Base-by-base conservation (phyloP, 768 basidiomycete species). In the Lactifluus volemus region DNA sequence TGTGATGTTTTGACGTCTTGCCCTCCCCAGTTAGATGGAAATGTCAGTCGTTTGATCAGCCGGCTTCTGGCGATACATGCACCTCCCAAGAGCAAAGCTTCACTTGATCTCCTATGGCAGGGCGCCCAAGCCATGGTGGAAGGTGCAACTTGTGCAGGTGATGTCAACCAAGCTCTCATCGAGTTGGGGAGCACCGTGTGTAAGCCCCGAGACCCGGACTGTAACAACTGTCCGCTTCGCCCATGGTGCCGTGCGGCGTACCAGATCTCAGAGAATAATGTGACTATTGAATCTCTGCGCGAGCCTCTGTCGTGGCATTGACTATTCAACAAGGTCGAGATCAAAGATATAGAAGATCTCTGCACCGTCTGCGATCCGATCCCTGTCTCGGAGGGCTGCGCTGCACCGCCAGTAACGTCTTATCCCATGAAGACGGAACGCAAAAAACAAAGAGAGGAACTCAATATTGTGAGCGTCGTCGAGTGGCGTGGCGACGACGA, bases 131-230 rank as follows among this genome's bases (percentile, higher is more conserved):
- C 77, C 3, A 79, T 97, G 70, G 87, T 97, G 10, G 72, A 81
- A 44, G 75, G 64, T 12, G 69, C 77, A 52, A 77, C 80, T 38
- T 71, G 79, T 63, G 82, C 92, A 0, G 92, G 93, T 17, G 90
- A 95, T 70, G 78, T 94, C 64, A 96, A 96, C 68, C 89, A 97
- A 74, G 93, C 90, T 14, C 77, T 98, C 53, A 98, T 98, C 71
- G 95, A 98, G 70, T 83, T 98, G 7, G 95, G 95, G 52, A 90
- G 89, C 70, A 96, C 92, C 3, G 81, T 97, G 3, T 98, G 95
- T 75, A 93, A 88, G 72, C 85, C 89, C 45, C 84, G 83, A 63
- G 83, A 88, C 63, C 95, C 95, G 10, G 72, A 75, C 19, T 98
- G 95, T 68, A 73, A 67, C 17, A 68, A 73, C 17, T 98, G 95